These are phyloP conservation scores for Quercus phellos DNA, from an alignment of 331 rosid genomes.

Conservation along the genomic window DNA sequence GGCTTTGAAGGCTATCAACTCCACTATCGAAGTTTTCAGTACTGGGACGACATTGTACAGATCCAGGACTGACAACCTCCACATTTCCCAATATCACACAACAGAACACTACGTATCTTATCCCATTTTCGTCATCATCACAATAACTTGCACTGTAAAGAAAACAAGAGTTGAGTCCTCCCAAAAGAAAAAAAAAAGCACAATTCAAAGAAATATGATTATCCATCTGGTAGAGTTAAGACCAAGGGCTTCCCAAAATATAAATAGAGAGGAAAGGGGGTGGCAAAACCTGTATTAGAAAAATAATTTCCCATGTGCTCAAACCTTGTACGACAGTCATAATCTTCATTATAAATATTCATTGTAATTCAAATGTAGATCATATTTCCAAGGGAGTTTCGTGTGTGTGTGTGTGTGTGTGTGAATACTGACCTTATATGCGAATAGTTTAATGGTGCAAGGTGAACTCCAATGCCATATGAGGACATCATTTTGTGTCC, in stretches of 20 bases:
- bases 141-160: conserved; percentile 52
- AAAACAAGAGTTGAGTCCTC: conserved; percentile 26
- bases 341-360: not conserved
- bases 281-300: no score
- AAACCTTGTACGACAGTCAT: not conserved
- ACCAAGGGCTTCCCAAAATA: not conserved
- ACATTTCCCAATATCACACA: conserved; percentile 76
- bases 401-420: no score
- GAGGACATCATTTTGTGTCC: conserved; percentile 31
- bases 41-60: conserved; percentile 59
- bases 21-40: conserved; percentile 74
- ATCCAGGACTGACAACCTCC: conserved; percentile 60
- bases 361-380: not conserved
- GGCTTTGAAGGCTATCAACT: conserved; percentile 63
- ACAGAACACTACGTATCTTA: conserved; percentile 57
- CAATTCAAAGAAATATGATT: not conserved
- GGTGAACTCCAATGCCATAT: conserved; percentile 73
- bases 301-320: no score
- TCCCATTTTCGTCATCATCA: conserved; percentile 83
- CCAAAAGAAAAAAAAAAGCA: conserved; percentile 7
- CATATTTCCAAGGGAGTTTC: not conserved
- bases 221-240: not conserved
- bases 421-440: conserved; percentile 43
- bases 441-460: conserved; percentile 49
- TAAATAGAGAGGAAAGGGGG: not conserved